A percentile compares a stretch with the other conserved stretches of the same genome.
Evolutionary conservation across 2,329 filamentous ascomycete species (phyloP).

Genomic region (Colletotrichum lini): DNA sequence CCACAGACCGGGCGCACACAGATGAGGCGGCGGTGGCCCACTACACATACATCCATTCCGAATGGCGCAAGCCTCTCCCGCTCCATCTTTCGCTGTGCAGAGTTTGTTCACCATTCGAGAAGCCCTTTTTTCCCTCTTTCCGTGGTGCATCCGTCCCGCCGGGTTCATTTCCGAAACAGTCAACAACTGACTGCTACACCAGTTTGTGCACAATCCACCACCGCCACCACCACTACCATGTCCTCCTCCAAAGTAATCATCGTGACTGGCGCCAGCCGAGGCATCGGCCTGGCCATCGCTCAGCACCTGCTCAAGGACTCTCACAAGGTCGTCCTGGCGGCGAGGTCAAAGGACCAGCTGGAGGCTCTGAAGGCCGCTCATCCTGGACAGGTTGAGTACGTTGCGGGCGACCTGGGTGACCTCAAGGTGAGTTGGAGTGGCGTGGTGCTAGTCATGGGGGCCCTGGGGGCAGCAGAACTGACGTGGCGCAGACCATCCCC

Average conservation of each 20-base stretch:
- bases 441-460: not conserved
- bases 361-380: slow-evolving; percentile 66
- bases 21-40: slow-evolving; percentile 1
- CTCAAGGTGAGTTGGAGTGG: slow-evolving; percentile 58
- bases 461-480: not conserved
- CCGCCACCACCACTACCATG: slow-evolving; percentile 51
- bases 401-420: slow-evolving; percentile 70
- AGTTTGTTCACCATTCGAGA: not conserved
- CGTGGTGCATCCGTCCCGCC: not conserved
- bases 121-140: not conserved
- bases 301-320: slow-evolving; percentile 64
- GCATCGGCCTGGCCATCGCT: slow-evolving; percentile 72
- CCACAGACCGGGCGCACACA: no score
- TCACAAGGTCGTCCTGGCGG: slow-evolving; percentile 73
- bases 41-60: slow-evolving; percentile 6
- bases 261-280: slow-evolving; percentile 76
- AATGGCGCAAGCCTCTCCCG: slow-evolving; percentile 17
- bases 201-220: not conserved
- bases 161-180: not conserved
- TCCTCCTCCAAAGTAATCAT: slow-evolving; percentile 77
- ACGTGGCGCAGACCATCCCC: slow-evolving; percentile 63
- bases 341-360: slow-evolving; percentile 66
- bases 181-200: no score
- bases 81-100: slow-evolving; percentile 4
- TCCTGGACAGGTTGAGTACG: slow-evolving; percentile 67